phyloP scores from a whole-genome alignment of 495 filamentous ascomycete genomes.

The Collariella sp. region DNA sequence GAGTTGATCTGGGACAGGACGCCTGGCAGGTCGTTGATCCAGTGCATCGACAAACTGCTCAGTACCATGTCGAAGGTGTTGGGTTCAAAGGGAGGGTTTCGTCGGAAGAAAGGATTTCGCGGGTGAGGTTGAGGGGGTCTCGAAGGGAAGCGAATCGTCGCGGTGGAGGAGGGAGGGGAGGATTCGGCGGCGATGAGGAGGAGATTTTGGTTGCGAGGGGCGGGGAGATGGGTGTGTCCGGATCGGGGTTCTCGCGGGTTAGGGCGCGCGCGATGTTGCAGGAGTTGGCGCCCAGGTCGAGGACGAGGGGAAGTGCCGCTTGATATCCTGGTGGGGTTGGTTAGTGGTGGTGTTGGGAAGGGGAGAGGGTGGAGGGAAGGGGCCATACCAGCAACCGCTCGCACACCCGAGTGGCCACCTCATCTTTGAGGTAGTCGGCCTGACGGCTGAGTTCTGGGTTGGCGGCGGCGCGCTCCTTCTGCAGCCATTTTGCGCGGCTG shows the following conservation, averaged over 20 bases:
- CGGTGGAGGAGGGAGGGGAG: conserved; percentile 72
- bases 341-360: neutral
- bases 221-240: conserved; percentile 44
- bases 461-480: conserved; percentile 75
- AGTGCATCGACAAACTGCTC: conserved; percentile 82
- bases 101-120: conserved; percentile 64
- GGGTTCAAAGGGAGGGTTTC: conserved; percentile 66
- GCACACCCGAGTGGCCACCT: conserved; percentile 75
- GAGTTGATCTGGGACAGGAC: conserved; percentile 71
- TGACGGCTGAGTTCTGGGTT: conserved; percentile 63
- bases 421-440: conserved; percentile 87
- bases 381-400: conserved; percentile 69
- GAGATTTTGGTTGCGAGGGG: conserved; percentile 59
- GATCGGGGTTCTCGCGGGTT: conserved; percentile 56
- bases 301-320: conserved; percentile 71
- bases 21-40: conserved; percentile 92
- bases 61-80: conserved; percentile 81
- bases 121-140: conserved; percentile 62
- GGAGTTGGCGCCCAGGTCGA: conserved; percentile 92
- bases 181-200: conserved; percentile 74
- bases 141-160: conserved; percentile 69
- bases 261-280: conserved; percentile 86
- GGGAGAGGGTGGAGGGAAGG: neutral
- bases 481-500: conserved; percentile 71
- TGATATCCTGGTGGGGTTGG: conserved; percentile 61